Conservation (phyloP, 73 alveolate genomes). For the Symbiodinium natans region DNA sequence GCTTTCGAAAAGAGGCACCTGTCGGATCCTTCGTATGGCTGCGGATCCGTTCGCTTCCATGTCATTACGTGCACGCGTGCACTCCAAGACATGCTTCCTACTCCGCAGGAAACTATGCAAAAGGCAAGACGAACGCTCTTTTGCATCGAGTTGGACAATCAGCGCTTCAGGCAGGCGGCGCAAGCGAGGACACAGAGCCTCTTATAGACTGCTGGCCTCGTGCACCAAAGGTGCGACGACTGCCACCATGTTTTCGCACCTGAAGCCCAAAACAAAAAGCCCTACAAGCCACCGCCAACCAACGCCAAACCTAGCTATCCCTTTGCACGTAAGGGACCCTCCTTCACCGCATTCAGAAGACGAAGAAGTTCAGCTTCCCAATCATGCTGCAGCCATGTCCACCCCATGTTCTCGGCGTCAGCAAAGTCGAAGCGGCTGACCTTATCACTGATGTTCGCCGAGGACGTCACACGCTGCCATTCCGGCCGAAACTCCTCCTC, state of each 20-base stretch:
- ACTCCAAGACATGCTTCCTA: neutral
- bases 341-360: neutral
- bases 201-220: neutral
- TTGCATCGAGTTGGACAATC: neutral
- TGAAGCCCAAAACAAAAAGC: neutral
- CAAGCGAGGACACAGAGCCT: no score
- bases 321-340: no score
- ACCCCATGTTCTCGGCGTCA: neutral
- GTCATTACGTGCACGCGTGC: neutral
- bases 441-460: neutral
- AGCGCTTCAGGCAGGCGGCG: neutral
- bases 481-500: neutral
- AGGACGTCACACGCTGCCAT: neutral
- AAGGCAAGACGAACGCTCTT: no score
- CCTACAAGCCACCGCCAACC: neutral
- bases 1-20: neutral
- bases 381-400: neutral
- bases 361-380: neutral
- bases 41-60: neutral
- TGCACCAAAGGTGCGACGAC: neutral
- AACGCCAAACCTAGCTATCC: no score
- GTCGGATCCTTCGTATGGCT: neutral
- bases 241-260: neutral
- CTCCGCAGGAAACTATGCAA: neutral
- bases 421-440: slow-evolving; percentile 10